A percentile compares a stretch with the other conserved stretches of the same genome.
These are phyloP conservation scores for Arthroderma sp. DNA, from an alignment of 2,329 filamentous ascomycete genomes.

Conservation along the genomic window DNA sequence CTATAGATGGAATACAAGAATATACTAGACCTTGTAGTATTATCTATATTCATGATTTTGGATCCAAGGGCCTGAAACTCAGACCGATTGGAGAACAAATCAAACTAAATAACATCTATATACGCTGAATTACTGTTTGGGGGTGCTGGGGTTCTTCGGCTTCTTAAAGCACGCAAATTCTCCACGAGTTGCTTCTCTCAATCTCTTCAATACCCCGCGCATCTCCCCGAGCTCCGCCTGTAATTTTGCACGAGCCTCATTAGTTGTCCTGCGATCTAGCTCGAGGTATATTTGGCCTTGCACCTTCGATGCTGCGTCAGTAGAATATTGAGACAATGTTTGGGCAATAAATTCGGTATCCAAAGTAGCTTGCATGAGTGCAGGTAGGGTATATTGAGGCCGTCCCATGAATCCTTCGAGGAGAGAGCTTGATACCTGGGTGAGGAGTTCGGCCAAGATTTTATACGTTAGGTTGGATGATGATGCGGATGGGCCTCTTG, in stretches of 20 bases:
- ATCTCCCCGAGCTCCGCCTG: conserved; percentile 85
- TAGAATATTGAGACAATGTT: conserved; percentile 80
- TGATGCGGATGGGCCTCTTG: conserved; percentile 49
- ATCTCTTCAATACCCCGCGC: conserved; percentile 70
- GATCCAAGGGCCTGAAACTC: background rate
- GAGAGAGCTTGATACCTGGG: conserved; percentile 67
- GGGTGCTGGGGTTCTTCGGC: conserved; percentile 30
- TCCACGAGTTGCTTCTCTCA: conserved; percentile 68
- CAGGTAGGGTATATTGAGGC: conserved; percentile 58
- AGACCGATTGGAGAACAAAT: background rate
- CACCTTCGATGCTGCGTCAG: conserved; percentile 63
- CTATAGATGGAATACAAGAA: background rate
- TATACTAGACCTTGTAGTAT: background rate
- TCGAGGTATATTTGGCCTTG: conserved; percentile 89
- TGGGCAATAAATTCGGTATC: conserved; percentile 96
- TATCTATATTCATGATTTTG: background rate
- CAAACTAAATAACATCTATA: background rate
- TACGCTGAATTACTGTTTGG: background rate
- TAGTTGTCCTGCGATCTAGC: conserved; percentile 77
- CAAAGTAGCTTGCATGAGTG: conserved; percentile 91
- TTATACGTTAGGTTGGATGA: conserved; percentile 59
- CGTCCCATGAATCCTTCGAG: conserved; percentile 64
- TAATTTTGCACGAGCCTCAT: conserved; percentile 64
- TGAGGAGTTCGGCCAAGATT: conserved; percentile 75
- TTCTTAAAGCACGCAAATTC: conserved; percentile 81